Conservation (phyloP, 257 asterid genomes). For the Lycium barbarum region DNA sequence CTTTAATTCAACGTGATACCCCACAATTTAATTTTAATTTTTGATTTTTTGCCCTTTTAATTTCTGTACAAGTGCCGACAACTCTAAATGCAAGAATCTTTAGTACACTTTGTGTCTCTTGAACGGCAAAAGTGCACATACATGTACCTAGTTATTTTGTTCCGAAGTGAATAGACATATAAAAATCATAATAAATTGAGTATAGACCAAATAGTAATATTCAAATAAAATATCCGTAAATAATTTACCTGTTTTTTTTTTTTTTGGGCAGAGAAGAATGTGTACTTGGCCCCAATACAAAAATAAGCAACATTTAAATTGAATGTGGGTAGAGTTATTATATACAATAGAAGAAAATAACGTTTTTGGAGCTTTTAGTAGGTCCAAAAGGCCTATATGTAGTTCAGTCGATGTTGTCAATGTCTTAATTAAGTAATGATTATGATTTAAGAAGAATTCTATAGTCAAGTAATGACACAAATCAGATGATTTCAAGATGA, state of each 20-base stretch:
- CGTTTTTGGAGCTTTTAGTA: background rate
- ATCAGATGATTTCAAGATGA: constrained; percentile 2
- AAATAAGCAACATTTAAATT: background rate
- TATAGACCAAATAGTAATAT: no score
- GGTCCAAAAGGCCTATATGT: background rate
- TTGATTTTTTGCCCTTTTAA: background rate
- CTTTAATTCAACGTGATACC: background rate
- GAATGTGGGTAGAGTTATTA: background rate
- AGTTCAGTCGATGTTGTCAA: constrained; percentile 7
- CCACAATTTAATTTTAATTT: background rate
- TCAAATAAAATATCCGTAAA: no score
- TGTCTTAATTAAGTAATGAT: background rate
- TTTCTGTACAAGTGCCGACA: background rate
- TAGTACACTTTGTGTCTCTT: background rate
- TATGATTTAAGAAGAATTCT: background rate
- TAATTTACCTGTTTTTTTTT: no score
- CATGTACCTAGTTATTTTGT: no score
- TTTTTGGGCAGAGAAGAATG: background rate
- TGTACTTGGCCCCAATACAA: background rate
- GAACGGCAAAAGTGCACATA: background rate
- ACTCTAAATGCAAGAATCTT: background rate
- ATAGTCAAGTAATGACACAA: background rate
- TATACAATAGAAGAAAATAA: background rate
- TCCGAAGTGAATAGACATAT: no score
- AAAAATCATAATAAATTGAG: no score